These are phyloP conservation scores for Ceratocystis destructans DNA, from an alignment of 2,329 filamentous ascomycete species.

Conservation along the genomic window DNA sequence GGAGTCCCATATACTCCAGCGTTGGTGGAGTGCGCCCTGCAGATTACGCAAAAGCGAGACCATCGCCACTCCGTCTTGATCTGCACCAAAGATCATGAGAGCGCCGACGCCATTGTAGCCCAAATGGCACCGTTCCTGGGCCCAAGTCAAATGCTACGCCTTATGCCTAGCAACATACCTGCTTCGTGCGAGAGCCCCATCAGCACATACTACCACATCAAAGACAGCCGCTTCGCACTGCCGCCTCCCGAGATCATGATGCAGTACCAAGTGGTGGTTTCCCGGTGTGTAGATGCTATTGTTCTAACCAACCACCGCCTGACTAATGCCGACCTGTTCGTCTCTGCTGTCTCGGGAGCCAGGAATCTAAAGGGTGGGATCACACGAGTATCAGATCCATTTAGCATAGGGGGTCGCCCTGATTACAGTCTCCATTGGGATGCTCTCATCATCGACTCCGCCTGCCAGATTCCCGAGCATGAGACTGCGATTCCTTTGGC, in stretches of 20 bases:
- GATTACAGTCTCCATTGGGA: conserved; percentile 1
- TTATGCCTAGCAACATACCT: neutral
- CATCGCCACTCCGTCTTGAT: neutral
- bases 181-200: neutral
- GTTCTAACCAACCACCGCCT: neutral
- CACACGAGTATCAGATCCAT: neutral
- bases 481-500: neutral
- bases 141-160: neutral
- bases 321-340: neutral
- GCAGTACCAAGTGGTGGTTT: neutral
- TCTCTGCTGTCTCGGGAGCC: neutral
- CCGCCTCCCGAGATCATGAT: neutral
- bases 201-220: neutral
- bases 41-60: neutral
- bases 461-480: neutral
- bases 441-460: neutral
- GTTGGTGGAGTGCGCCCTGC: neutral
- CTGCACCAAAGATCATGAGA: neutral
- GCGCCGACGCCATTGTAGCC: neutral
- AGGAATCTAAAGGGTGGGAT: neutral
- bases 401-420: neutral
- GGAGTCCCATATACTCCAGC: neutral
- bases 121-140: neutral
- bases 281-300: neutral
- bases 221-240: neutral